Conservation (phyloP, 164 flowering plant genomes). For the Chimonanthus salicifolius region DNA sequence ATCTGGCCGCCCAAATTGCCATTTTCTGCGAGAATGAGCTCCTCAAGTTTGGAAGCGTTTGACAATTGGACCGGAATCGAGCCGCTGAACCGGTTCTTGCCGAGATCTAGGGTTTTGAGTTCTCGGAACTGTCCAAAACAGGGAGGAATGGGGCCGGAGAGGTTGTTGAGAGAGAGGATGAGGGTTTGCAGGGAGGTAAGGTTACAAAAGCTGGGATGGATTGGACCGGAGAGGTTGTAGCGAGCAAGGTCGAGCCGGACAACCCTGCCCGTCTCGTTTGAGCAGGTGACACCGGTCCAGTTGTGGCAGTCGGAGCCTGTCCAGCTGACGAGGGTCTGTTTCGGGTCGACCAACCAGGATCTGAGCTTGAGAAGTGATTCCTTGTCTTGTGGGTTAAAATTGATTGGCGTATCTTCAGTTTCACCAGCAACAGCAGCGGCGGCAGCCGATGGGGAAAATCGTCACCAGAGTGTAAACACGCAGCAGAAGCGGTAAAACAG, state of each 20-base stretch:
- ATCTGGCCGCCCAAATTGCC: constrained; percentile 39
- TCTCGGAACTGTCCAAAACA: constrained; percentile 45
- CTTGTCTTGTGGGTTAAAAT: constrained; percentile 37
- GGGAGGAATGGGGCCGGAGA: constrained; percentile 46
- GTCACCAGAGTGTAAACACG: background rate
- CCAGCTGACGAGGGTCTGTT: constrained; percentile 25
- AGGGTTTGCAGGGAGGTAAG: constrained; percentile 41
- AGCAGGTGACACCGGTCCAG: constrained; percentile 68
- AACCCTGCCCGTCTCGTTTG: constrained; percentile 44
- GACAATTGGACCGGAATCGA: constrained; percentile 38
- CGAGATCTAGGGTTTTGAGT: constrained; percentile 49
- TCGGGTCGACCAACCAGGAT: constrained; percentile 45
- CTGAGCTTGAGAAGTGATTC: constrained; percentile 48
- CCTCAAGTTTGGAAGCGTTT: constrained; percentile 28
- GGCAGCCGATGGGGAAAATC: background rate
- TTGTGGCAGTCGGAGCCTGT: constrained; percentile 36
- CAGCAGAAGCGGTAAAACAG: background rate
- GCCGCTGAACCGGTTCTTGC: constrained; percentile 48
- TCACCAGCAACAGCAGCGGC: background rate
- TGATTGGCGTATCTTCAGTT: background rate
- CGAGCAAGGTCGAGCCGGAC: constrained; percentile 38
- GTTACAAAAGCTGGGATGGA: constrained; percentile 54
- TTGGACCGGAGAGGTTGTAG: constrained; percentile 46
- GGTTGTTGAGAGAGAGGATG: constrained; percentile 42
- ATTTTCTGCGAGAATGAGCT: constrained; percentile 48